Percentiles rank a stretch among this genome's conserved stretches.
phyloP scores from a whole-genome alignment of 805 yeast species.

The Wickerhamiella kurtzmanii region DNA sequence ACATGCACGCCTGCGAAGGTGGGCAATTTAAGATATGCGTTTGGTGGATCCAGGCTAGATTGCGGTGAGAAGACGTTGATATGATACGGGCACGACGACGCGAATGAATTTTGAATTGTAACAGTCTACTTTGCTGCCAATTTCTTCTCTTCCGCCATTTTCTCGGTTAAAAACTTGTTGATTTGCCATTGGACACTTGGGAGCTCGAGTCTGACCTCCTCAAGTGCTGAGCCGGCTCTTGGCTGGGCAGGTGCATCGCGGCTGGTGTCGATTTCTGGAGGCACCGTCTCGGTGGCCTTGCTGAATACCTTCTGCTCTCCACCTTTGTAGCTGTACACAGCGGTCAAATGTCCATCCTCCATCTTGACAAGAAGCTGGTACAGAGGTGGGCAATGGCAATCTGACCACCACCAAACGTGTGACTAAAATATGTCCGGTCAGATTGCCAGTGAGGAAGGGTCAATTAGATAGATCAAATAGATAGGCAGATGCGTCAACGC shows the following conservation, averaged over 20 bases:
- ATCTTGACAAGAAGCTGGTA: too few species aligned
- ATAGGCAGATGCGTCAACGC: background rate
- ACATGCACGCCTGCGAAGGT: background rate
- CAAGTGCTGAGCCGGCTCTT: constrained; percentile 10
- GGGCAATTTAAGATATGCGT: background rate
- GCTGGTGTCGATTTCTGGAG: constrained; percentile 8
- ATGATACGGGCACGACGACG: too few species aligned
- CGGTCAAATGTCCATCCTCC: constrained; percentile 2
- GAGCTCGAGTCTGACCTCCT: constrained; percentile 14
- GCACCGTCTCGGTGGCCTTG: constrained; percentile 3
- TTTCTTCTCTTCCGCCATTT: constrained; percentile 10
- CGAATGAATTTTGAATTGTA: too few species aligned
- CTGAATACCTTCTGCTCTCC: constrained; percentile 10
- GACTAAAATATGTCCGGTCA: too few species aligned
- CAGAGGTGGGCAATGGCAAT: too few species aligned
- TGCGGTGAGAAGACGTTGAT: too few species aligned
- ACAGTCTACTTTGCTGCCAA: background rate
- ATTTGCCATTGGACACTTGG: constrained; percentile 18
- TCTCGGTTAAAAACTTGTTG: constrained; percentile 15
- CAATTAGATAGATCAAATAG: background rate
- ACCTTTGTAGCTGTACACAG: constrained; percentile 7
- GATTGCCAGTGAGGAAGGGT: too few species aligned
- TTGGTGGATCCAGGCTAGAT: too few species aligned
- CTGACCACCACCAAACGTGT: too few species aligned
- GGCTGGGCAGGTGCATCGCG: constrained; percentile 15